Percentiles rank a stretch among this genome's conserved stretches.
phyloP scores from a whole-genome alignment of 257 asterid genomes.

The Solanum appendiculatum region DNA sequence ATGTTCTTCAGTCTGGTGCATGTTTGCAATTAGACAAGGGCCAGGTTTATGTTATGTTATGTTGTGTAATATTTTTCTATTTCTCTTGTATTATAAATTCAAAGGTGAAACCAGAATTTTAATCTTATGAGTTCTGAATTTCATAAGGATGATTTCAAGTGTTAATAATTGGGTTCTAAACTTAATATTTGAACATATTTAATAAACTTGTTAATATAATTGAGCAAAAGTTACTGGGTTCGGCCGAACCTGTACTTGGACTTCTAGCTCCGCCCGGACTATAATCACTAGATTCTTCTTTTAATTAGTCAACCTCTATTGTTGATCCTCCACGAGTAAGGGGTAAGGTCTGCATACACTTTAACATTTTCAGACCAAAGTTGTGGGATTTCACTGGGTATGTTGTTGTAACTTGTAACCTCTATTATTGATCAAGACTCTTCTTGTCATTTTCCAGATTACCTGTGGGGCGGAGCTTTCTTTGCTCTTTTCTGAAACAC shows the following conservation, averaged over 20 bases:
- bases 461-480: constrained; percentile 98
- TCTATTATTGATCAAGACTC: background rate
- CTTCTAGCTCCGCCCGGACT: background rate
- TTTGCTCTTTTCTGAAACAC: constrained; percentile 69
- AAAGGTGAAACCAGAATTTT: too few relatives aligned
- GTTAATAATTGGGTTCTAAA: background rate
- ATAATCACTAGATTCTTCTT: background rate
- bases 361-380: accelerated
- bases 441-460: constrained; percentile 32
- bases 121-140: background rate
- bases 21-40: constrained; percentile 72
- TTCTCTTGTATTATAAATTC: background rate
- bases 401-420: background rate
- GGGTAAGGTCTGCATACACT: background rate
- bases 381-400: background rate
- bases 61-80: background rate
- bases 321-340: background rate
- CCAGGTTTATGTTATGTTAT: constrained; percentile 38
- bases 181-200: too few relatives aligned
- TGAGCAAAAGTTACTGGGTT: background rate
- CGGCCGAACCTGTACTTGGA: background rate
- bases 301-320: background rate
- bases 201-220: too few relatives aligned
- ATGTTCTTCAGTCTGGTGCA: constrained; percentile 86
- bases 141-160: background rate